Percentiles rank a stretch among this genome's conserved stretches.
Conservation (phyloP, 2,329 filamentous ascomycete species). For the Magnaporthiopsis rhizophila region DNA sequence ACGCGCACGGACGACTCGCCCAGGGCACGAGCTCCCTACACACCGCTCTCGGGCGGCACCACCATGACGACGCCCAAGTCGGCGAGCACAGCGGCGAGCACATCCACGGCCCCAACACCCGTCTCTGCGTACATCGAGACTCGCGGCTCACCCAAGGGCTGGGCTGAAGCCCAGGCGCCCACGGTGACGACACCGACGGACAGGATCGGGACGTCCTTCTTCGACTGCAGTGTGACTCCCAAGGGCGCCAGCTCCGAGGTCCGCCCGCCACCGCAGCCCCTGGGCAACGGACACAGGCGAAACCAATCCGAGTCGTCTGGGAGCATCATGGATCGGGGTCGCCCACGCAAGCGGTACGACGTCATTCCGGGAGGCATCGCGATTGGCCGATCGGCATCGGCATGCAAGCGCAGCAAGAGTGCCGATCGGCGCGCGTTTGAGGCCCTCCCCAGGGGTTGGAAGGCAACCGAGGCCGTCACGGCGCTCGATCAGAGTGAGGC, state of each 20-base stretch:
- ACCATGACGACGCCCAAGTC: constrained; percentile 34
- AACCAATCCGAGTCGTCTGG: constrained; percentile 43
- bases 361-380: constrained; percentile 16
- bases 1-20: constrained; percentile 40
- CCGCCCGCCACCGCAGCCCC: background rate
- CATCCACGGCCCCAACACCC: constrained; percentile 38
- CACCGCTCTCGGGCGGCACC: constrained; percentile 28
- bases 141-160: constrained; percentile 25
- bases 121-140: constrained; percentile 6
- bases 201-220: constrained; percentile 4
- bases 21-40: constrained; percentile 34
- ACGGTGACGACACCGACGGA: constrained; percentile 24
- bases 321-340: constrained; percentile 52
- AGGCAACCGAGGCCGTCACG: constrained; percentile 41
- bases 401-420: constrained; percentile 37
- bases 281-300: constrained; percentile 34
- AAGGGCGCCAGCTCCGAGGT: constrained; percentile 22
- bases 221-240: constrained; percentile 21
- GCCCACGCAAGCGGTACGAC: constrained; percentile 48
- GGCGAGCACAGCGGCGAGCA: constrained; percentile 27
- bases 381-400: constrained; percentile 24
- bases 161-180: constrained; percentile 28
- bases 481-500: constrained; percentile 42
- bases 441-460: constrained; percentile 50
- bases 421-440: constrained; percentile 52